A percentile compares a stretch with the other conserved stretches of the same genome.
Evolutionary conservation across 2,329 filamentous ascomycete genomes (phyloP).

Genomic region (Dothideomycetes sp.): DNA sequence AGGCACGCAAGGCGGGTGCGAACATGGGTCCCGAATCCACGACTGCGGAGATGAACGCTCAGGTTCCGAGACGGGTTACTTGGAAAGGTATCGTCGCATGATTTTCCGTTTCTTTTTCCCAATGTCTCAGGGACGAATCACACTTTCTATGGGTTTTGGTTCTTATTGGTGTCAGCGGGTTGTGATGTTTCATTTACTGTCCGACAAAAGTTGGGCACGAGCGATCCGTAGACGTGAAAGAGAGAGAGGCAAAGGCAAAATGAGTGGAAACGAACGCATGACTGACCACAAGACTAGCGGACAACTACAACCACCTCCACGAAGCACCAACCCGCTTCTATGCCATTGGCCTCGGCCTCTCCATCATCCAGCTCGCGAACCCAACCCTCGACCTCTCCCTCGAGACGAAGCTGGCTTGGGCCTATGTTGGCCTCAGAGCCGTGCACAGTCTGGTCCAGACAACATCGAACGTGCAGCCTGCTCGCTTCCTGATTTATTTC

Average conservation of each 20-base stretch:
- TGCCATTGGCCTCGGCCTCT: constrained; percentile 25
- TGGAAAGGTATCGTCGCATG: constrained; percentile 1
- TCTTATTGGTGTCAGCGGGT: no score
- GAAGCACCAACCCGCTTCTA: constrained; percentile 37
- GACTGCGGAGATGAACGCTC: constrained; percentile 10
- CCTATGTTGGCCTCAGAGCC: constrained; percentile 29
- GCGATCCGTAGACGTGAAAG: no score
- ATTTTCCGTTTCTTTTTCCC: no score
- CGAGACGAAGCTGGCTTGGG: constrained; percentile 29
- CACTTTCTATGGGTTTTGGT: no score
- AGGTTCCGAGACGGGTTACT: constrained; percentile 14
- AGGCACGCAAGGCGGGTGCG: constrained; percentile 18
- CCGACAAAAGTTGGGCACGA: no score
- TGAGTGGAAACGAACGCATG: no score
- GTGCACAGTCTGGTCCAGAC: constrained; percentile 30
- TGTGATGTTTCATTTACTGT: no score
- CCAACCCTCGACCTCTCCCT: constrained; percentile 14
- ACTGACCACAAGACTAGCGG: no score
- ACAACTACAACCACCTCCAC: constrained; percentile 34
- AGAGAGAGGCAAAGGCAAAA: no score
- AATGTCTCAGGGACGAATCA: neutral
- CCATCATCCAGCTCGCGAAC: neutral
- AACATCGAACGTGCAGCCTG: constrained; percentile 25
- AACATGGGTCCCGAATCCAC: neutral
- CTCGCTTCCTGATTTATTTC: constrained; percentile 24